These are phyloP conservation scores for Stentor coeruleus DNA, from an alignment of 73 alveolate genomes.

Conservation along the genomic window DNA sequence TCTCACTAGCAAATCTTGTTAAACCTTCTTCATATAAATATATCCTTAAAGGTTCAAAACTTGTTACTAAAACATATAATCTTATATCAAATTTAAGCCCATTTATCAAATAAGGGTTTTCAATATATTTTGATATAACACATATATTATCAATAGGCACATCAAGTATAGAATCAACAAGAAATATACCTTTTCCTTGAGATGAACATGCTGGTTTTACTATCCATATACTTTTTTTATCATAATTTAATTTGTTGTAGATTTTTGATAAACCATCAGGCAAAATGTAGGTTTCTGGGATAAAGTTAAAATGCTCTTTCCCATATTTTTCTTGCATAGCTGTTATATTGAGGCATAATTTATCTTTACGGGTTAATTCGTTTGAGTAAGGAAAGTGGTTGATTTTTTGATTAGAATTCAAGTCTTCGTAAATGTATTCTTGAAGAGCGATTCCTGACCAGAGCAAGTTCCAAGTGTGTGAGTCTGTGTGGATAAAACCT, in stretches of 20 bases:
- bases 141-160: slow-evolving; percentile 59
- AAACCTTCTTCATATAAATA: slow-evolving; percentile 77
- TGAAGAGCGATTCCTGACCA: background rate
- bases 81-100: slow-evolving; percentile 87
- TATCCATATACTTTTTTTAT: slow-evolving; percentile 82
- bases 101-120: slow-evolving; percentile 76
- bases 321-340: slow-evolving; percentile 57
- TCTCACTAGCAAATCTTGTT: slow-evolving; percentile 62
- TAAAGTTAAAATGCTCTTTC: slow-evolving; percentile 73
- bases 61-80: slow-evolving; percentile 76
- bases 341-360: slow-evolving; percentile 47
- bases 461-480: background rate
- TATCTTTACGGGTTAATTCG: background rate
- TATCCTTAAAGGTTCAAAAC: slow-evolving; percentile 70
- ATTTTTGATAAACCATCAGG: slow-evolving; percentile 25
- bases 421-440: background rate
- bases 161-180: slow-evolving; percentile 51
- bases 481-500: background rate
- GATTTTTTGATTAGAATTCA: background rate
- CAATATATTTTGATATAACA: slow-evolving; percentile 76
- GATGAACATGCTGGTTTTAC: slow-evolving; percentile 92
- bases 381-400: slow-evolving; percentile 4
- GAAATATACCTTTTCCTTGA: slow-evolving; percentile 95
- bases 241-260: slow-evolving; percentile 26
- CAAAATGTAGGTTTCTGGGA: slow-evolving; percentile 70